Evolutionary conservation across 139 green algal genomes (phyloP).

Genomic region (Asterochloris sp.): DNA sequence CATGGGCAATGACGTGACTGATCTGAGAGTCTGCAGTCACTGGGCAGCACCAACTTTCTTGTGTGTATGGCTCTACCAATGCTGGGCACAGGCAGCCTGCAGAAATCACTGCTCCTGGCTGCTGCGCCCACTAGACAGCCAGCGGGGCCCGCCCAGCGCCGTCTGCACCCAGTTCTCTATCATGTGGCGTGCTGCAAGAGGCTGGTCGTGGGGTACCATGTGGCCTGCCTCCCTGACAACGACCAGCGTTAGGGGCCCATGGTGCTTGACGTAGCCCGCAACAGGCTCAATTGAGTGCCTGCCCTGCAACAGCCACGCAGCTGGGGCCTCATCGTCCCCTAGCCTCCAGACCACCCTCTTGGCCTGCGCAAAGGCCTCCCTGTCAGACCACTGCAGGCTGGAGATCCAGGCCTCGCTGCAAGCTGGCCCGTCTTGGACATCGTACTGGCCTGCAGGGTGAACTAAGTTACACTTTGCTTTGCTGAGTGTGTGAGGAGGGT

Average conservation of each 20-base stretch:
- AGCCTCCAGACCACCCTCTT: not conserved
- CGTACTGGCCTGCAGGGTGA: conserved; percentile 42
- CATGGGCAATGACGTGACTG: too few species aligned
- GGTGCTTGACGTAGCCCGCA: conserved; percentile 21
- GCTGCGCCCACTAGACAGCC: too few species aligned
- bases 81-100: too few species aligned
- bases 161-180: conserved; percentile 27
- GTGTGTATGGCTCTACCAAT: too few species aligned
- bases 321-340: not conserved
- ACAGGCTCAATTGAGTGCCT: not conserved
- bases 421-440: conserved; percentile 62
- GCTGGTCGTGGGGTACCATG: conserved; percentile 50
- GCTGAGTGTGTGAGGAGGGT: not conserved
- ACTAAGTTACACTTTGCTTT: not conserved
- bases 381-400: conserved; percentile 42
- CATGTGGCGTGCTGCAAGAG: conserved; percentile 19
- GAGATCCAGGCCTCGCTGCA: conserved; percentile 48
- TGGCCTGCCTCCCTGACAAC: conserved; percentile 47
- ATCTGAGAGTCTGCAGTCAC: too few species aligned
- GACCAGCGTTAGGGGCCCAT: conserved; percentile 33
- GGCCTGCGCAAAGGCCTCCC: not conserved
- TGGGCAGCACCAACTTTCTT: too few species aligned
- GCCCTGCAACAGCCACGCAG: not conserved
- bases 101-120: too few species aligned
- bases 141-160: not conserved